These are phyloP conservation scores for Ceriops zippeliana DNA, from an alignment of 345 rosid genomes.

Conservation along the genomic window DNA sequence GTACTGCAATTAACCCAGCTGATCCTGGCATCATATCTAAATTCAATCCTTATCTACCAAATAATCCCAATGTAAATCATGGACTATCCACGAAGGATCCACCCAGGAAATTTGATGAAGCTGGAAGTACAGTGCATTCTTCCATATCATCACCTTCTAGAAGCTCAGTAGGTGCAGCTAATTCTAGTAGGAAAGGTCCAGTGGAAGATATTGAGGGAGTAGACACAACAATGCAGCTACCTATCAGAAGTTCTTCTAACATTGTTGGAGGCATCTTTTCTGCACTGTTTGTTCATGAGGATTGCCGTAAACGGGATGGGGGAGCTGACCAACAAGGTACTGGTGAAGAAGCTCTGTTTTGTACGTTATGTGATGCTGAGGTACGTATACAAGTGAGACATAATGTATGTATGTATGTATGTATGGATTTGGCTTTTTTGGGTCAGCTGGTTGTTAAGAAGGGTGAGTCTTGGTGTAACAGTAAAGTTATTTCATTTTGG, in stretches of 20 bases:
- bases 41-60: conserved; percentile 37
- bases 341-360: conserved; percentile 80
- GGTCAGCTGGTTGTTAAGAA: too few relatives aligned
- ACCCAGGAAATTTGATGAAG: conserved; percentile 51
- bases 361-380: conserved; percentile 97
- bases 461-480: too few relatives aligned
- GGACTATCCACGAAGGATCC: conserved; percentile 42
- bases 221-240: conserved; percentile 29
- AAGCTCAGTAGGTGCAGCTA: conserved; percentile 57
- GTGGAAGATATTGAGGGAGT: conserved; percentile 43
- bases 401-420: too few relatives aligned
- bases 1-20: conserved; percentile 99
- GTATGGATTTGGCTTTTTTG: too few relatives aligned
- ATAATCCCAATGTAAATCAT: conserved; percentile 31
- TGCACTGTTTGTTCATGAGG: conserved; percentile 73
- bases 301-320: conserved; percentile 67
- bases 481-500: too few relatives aligned
- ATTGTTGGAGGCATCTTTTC: conserved; percentile 62
- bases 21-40: conserved; percentile 96
- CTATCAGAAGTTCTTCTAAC: conserved; percentile 31
- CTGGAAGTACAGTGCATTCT: conserved; percentile 49
- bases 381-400: conserved; percentile 30
- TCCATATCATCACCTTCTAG: conserved; percentile 79
- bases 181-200: conserved; percentile 70
- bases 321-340: conserved; percentile 49